phyloP scores from a whole-genome alignment of 1,284 basidiomycete species.

The Calocybe gambosa region DNA sequence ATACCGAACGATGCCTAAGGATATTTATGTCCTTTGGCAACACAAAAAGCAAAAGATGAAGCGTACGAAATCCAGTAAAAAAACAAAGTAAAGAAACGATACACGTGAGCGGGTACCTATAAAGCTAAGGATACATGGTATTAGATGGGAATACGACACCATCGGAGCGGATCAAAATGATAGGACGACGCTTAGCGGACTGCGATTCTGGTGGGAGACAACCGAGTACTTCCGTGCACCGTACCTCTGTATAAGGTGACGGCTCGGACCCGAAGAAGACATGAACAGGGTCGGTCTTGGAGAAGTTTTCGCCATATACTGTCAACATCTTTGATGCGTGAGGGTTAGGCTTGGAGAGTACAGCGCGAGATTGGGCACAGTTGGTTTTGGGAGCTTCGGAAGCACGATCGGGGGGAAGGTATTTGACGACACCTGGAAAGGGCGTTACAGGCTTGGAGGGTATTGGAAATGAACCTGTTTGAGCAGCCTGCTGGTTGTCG shows the following conservation, averaged over 20 bases:
- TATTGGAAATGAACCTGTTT: conserved; percentile 64
- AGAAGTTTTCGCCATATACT: conserved; percentile 87
- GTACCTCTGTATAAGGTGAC: conserved; percentile 80
- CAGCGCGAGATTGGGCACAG: conserved; percentile 55
- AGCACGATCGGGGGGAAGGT: conserved; percentile 78
- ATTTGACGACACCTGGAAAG: conserved; percentile 79
- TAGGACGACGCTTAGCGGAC: conserved; percentile 63
- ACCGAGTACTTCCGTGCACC: conserved; percentile 83
- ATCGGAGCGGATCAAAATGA: conserved; percentile 83
- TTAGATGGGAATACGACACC: conserved; percentile 91
- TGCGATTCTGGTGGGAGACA: conserved; percentile 68
- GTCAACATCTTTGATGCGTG: conserved; percentile 74
- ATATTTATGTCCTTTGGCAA: background rate
- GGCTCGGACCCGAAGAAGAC: conserved; percentile 89
- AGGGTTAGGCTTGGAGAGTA: conserved; percentile 66
- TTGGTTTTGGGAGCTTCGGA: conserved; percentile 66
- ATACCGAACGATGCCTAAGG: conserved; percentile 5
- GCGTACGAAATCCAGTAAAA: conserved; percentile 13
- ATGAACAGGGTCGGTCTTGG: conserved; percentile 67
- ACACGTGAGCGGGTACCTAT: conserved; percentile 4
- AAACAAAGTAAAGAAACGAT: conserved; percentile 12
- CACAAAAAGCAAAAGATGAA: conserved; percentile 9
- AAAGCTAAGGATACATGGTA: conserved; percentile 66
- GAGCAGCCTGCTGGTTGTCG: conserved; percentile 64
- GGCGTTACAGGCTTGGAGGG: conserved; percentile 82